These are phyloP conservation scores for Ceratocystis albifundus DNA, from an alignment of 2,329 filamentous ascomycete genomes.

Conservation along the genomic window DNA sequence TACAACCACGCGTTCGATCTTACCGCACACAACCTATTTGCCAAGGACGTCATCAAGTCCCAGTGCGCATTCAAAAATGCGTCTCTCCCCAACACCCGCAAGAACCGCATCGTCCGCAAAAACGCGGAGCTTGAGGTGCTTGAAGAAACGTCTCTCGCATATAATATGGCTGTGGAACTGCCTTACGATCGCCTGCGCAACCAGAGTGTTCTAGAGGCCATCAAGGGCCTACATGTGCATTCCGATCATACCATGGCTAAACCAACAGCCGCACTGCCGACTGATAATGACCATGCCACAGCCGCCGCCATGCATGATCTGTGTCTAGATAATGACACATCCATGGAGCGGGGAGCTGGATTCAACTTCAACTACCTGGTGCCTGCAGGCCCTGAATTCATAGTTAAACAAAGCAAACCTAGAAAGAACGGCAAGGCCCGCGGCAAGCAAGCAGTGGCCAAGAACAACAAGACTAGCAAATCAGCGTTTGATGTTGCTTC, in stretches of 20 bases:
- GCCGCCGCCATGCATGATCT: slow-evolving; percentile 9
- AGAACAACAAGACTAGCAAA: background rate
- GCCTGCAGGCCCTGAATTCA: slow-evolving; percentile 15
- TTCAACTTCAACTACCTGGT: slow-evolving; percentile 20
- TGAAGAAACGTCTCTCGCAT: slow-evolving; percentile 13
- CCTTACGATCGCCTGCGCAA: slow-evolving; percentile 16
- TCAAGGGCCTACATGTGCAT: slow-evolving; percentile 1
- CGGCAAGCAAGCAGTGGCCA: background rate
- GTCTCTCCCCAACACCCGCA: background rate
- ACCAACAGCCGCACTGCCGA: background rate
- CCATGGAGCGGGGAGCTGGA: slow-evolving; percentile 15
- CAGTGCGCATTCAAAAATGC: background rate
- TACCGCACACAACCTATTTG: background rate
- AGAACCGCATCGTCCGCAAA: slow-evolving; percentile 3
- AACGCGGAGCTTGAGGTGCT: background rate
- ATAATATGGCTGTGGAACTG: slow-evolving; percentile 11
- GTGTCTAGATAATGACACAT: slow-evolving; percentile 11
- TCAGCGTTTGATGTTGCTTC: background rate
- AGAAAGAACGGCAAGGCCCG: slow-evolving; percentile 13
- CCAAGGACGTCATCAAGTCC: background rate
- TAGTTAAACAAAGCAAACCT: slow-evolving; percentile 11
- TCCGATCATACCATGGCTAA: background rate
- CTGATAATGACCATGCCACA: background rate
- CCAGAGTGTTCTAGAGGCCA: slow-evolving; percentile 4
- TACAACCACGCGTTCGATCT: slow-evolving; percentile 5